Base-by-base conservation (phyloP, 108 stramenopile species). In the Cyclostephanos tholiformis region DNA sequence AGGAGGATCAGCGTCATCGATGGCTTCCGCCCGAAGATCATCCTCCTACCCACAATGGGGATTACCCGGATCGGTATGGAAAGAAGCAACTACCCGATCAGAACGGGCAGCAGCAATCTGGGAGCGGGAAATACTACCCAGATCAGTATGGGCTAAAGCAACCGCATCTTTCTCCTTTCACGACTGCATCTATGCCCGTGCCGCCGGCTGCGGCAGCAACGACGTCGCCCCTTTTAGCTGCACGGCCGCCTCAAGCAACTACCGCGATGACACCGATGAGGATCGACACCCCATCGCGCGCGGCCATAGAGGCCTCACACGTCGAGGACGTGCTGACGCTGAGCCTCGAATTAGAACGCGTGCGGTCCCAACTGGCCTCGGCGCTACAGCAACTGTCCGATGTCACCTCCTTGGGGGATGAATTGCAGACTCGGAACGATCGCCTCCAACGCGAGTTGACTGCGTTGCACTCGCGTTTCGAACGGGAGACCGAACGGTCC, bases 251-350 rank as follows among this genome's bases (percentile, higher is more conserved):
- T n/a, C n/a, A n/a, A n/a, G n/a, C n/a, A n/a, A n/a, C n/a, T n/a
- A n/a, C n/a, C n/a, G n/a, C 41, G 12, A 41, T 10, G 13, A 14
- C 44, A 14, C 44, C 44, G 16, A 46, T 16, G 44, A 59, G 53
- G 52, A 64, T 46, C 7, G 62, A 67, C 55, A 60, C 65, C 32
- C 43, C 79, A 25, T 51, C 76, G 14, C 72, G 53, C 53, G 25
- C 38, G 32, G 25, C 63, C 4, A 69, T 76, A 60, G 63, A 67
- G 51, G 50, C 67, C 56, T 84, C 87, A 14, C 82, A 89, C 71
- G 93, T 86, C 32, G 93, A 94, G 70, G 93, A 91, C 63, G 84
- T 91, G 26, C 62, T 91, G 22, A 20, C 88, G 14, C 74, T 94
- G 11, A 77, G 84, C 10, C 66, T 94, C 26, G 89, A 91, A 71